phyloP scores from a whole-genome alignment of 768 basidiomycete species.

The Leccinum obscurum region DNA sequence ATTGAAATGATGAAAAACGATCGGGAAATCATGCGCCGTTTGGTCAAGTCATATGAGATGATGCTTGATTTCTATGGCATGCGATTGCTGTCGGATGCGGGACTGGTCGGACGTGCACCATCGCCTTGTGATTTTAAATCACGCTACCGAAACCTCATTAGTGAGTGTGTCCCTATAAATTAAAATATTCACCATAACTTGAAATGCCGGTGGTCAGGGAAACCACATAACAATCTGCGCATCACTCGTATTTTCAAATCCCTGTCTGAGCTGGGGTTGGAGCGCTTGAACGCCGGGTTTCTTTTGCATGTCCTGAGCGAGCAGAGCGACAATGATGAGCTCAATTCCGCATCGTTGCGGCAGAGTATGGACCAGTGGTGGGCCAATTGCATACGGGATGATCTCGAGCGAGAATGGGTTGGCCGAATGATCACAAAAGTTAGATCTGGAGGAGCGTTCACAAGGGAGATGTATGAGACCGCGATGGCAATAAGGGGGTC shows the following conservation, averaged over 20 bases:
- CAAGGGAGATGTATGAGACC: constrained; percentile 55
- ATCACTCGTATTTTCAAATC: constrained; percentile 78
- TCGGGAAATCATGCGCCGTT: constrained; percentile 45
- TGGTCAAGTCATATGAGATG: constrained; percentile 62
- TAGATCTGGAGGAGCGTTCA: constrained; percentile 49
- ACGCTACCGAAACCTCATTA: constrained; percentile 62
- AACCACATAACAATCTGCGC: constrained; percentile 74
- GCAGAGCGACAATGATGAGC: constrained; percentile 57
- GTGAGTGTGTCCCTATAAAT: constrained; percentile 45
- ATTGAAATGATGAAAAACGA: constrained; percentile 54
- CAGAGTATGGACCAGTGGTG: constrained; percentile 79
- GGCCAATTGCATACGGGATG: constrained; percentile 69
- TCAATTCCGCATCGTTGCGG: constrained; percentile 48
- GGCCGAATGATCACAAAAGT: constrained; percentile 49
- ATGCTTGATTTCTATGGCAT: constrained; percentile 86
- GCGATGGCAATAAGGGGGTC: constrained; percentile 42
- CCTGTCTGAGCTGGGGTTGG: constrained; percentile 68
- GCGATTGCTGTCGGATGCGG: constrained; percentile 58
- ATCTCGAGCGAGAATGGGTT: constrained; percentile 59
- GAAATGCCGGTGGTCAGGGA: constrained; percentile 39
- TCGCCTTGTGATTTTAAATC: constrained; percentile 50
- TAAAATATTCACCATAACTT: background rate
- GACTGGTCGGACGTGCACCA: constrained; percentile 53
- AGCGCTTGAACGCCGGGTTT: constrained; percentile 63
- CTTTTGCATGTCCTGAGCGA: constrained; percentile 68